A percentile compares a stretch with the other conserved stretches of the same genome.
These are phyloP conservation scores for Schoenoplectus tabernaemontani DNA, from an alignment of 202 grass and related monocot species.

Conservation along the genomic window DNA sequence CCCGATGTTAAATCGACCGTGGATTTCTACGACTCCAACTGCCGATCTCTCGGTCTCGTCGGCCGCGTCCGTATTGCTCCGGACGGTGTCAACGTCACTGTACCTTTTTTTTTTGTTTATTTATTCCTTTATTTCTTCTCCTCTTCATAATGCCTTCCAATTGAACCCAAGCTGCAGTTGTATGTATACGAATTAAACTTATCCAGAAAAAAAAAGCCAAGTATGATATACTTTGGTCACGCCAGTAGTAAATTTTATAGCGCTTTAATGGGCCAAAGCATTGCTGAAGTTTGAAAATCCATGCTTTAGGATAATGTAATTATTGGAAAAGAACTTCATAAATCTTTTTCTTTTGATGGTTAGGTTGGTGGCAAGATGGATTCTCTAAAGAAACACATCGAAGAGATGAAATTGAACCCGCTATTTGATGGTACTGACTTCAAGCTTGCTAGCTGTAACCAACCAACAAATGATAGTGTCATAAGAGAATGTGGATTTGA, in stretches of 20 bases:
- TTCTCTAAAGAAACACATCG: conserved; percentile 67
- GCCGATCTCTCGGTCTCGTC: conserved; percentile 51
- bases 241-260: too few relatives aligned
- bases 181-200: not conserved
- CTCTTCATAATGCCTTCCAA: not conserved
- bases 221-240: not conserved
- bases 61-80: conserved; percentile 76
- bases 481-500: conserved; percentile 77
- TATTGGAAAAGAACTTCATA: not conserved
- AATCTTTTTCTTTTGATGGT: not conserved
- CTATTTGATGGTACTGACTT: conserved; percentile 78
- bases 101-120: conserved; percentile 1
- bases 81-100: conserved; percentile 84
- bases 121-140: not conserved
- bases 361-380: conserved; percentile 75
- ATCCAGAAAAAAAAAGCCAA: not conserved
- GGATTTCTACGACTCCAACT: conserved; percentile 55
- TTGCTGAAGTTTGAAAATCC: too few relatives aligned
- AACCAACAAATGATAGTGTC: conserved; percentile 46
- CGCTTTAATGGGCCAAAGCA: too few relatives aligned
- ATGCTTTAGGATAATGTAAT: not conserved
- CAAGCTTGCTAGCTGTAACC: conserved; percentile 74
- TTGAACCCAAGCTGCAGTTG: not conserved
- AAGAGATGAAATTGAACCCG: conserved; percentile 46
- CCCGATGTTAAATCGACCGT: conserved; percentile 46